Evolutionary conservation across 257 asterid genomes (phyloP).

Genomic region (Rehmannia glutinosa): DNA sequence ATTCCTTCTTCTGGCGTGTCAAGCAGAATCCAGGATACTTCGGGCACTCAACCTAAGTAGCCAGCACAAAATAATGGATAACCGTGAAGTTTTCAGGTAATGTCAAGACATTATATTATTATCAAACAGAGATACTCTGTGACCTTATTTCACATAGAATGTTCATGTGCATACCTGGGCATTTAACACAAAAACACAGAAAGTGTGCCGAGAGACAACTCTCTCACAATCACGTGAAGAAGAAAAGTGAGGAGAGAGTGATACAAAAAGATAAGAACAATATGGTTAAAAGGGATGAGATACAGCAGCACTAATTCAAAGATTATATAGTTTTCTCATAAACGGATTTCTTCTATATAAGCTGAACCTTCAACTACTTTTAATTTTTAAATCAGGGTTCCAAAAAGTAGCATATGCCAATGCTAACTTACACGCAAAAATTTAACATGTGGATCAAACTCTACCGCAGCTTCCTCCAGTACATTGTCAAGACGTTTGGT

Average conservation of each 20-base stretch:
- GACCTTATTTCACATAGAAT: background rate
- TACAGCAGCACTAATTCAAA: background rate
- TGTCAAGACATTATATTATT: background rate
- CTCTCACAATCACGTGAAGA: too few species aligned
- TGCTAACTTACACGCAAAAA: conserved; percentile 73
- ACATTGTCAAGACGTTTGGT: conserved; percentile 81
- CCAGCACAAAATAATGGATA: conserved; percentile 12
- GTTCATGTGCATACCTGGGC: background rate
- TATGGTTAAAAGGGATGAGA: background rate
- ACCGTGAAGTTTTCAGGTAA: background rate
- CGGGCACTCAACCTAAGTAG: conserved; percentile 84
- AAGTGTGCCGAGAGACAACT: too few species aligned
- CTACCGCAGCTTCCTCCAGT: conserved; percentile 84
- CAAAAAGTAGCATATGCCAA: too few species aligned
- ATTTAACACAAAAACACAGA: background rate
- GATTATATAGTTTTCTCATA: background rate
- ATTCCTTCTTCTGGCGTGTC: conserved; percentile 82
- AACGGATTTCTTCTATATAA: background rate
- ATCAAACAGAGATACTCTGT: too few species aligned
- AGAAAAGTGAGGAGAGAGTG: background rate
- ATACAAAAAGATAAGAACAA: background rate
- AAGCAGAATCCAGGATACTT: conserved; percentile 96
- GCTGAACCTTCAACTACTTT: too few species aligned
- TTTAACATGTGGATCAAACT: conserved; percentile 78
- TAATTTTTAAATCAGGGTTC: background rate